Base-by-base conservation (phyloP, 1,139 yeast genomes). In the Scheffersomyces insectosa region DNA sequence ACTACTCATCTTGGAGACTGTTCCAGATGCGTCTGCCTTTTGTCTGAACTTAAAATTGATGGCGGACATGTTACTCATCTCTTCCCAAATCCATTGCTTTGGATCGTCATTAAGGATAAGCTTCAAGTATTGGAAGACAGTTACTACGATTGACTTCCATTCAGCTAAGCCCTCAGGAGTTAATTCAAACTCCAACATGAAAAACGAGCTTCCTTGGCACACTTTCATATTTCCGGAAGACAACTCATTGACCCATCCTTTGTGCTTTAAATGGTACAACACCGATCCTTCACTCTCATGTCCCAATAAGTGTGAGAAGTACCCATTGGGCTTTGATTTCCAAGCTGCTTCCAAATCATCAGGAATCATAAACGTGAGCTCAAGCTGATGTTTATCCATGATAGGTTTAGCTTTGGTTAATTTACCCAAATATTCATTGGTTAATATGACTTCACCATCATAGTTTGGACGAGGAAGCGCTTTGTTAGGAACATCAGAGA, bases 251-350 rank as follows among this genome's bases (percentile, higher is more conserved):
- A 90, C 96, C 89, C 93, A 88, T 9, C 93, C 88, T 49, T 77
- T 70, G 35, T 70, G 66, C 65, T 90, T 91, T 50, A 91, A 76
- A 51, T 74, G 77, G 42, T 83, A 77, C 32, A 88, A 72, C 13
- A 93, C 65, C 1, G 97, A 88, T 1, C 98, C 98, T 42, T 82
- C 75, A 42, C 89, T 88, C 67, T 93, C 98, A 62, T 93, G 98
- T 29, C 99, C 98, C 43, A 93, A 67, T 44, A 93, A 71, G 62
- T 91, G 97, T 23, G 93, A 80, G 52, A 72, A 77, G 62, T 89
- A 87, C 42, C 76, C 79, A 10, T 79, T 75, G 0, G 97, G 96
- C 52, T 81, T 82, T 25, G 79, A 73, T 39, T 78, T 77, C 88
- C 93, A 87, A 42, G 75, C 65, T 12, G 68, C 65, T 29, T 77